These are phyloP conservation scores for Ammopiptanthus mongolicus DNA, from an alignment of 306 rosid genomes.

Conservation along the genomic window DNA sequence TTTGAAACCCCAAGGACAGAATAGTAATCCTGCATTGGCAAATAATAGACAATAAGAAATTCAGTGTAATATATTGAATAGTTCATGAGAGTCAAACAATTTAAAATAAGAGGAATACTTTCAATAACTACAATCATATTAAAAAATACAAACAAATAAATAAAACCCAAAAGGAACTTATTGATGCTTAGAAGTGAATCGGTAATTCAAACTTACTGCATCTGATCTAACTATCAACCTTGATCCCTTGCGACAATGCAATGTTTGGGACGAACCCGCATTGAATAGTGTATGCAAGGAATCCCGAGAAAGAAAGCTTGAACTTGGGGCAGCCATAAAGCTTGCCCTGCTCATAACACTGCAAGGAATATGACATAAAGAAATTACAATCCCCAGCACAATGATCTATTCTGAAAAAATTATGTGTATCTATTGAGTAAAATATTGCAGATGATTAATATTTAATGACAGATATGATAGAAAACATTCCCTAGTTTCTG, in stretches of 20 bases:
- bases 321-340: slow-evolving; percentile 45
- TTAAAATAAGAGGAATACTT: neutral
- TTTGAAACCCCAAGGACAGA: slow-evolving; percentile 85
- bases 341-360: slow-evolving; percentile 44
- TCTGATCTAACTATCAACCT: slow-evolving; percentile 73
- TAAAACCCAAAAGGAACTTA: neutral
- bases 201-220: slow-evolving; percentile 45
- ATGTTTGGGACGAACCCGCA: slow-evolving; percentile 35
- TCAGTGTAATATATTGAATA: neutral
- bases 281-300: slow-evolving; percentile 41
- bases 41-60: slow-evolving; percentile 17
- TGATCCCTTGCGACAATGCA: slow-evolving; percentile 46
- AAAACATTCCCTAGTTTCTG: neutral
- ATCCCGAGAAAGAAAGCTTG: slow-evolving; percentile 58
- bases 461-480: neutral
- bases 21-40: slow-evolving; percentile 68
- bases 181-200: slow-evolving; percentile 6
- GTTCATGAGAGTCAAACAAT: neutral
- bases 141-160: neutral
- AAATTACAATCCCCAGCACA: slow-evolving; percentile 15
- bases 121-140: neutral
- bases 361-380: slow-evolving; percentile 31
- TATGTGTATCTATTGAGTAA: neutral
- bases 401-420: neutral
- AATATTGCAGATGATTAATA: neutral